phyloP scores from a whole-genome alignment of 2,329 filamentous ascomycete genomes.

The Chalaropsis ovoidea region DNA sequence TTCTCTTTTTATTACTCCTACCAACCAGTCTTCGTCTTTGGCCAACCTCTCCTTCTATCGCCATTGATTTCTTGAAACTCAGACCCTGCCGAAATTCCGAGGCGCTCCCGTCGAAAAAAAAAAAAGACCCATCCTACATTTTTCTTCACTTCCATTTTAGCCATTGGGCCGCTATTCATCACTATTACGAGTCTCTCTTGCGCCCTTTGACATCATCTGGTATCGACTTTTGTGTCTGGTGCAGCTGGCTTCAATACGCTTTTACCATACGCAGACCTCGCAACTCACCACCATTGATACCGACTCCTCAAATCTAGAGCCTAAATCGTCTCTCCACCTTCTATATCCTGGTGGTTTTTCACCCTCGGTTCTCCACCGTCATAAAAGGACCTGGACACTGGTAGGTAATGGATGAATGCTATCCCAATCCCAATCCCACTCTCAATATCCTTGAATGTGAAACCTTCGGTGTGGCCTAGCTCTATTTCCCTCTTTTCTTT shows the following conservation, averaged over 20 bases:
- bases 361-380: constrained; percentile 9
- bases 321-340: neutral
- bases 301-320: neutral
- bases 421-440: neutral
- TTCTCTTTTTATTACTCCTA: neutral
- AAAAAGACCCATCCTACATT: neutral
- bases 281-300: neutral
- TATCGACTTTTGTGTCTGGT: neutral
- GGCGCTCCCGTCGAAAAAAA: neutral
- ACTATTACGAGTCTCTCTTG: neutral
- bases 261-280: neutral
- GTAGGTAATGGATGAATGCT: constrained; percentile 14
- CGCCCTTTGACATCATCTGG: neutral
- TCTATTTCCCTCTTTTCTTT: constrained; percentile 7
- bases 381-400: constrained; percentile 14
- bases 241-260: neutral
- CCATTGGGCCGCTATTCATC: neutral
- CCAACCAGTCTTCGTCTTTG: neutral
- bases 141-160: constrained; percentile 6
- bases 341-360: neutral
- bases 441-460: constrained; percentile 6
- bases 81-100: constrained; percentile 8
- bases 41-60: constrained; percentile 1
- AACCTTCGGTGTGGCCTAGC: constrained; percentile 5
- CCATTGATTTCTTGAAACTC: constrained; percentile 5